Evolutionary conservation across 129 eudicot species (phyloP), one percentile per base, ranked within the genome.

Genomic region (Flaveria robusta): DNA sequence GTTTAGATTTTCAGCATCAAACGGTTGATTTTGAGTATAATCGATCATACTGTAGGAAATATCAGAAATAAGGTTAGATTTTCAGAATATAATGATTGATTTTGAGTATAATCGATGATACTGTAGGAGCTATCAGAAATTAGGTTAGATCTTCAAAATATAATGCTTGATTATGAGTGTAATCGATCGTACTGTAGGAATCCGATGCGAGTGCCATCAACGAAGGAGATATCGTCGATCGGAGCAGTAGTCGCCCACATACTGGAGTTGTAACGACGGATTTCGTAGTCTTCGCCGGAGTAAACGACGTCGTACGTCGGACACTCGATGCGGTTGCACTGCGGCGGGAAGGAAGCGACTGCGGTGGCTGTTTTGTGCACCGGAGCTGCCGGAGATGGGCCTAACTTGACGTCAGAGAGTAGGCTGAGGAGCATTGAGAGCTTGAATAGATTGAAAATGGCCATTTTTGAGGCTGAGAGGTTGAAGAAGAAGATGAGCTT

Each of bases 271-370:
- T 94, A 94, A 22, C 87, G 82, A 14, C 98, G 88, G 47, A 94
- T 88, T 73, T 94, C 97, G 54, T 77, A 94, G 37, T 82, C 98
- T 63, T 89, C 81, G 0, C 93, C 97, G 7, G 77, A 69, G 12
- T 87, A 70, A 50, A 88, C 74, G 16, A 93, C 83, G 68, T 91
- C 91, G 83, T 91, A 94, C 13, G 58, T 74, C 0, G 98, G 98
- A 83, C 98, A 94, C 83, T 94, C 98, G 31, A 94, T 94, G 9
- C 97, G 91, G 82, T 34, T 80, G 75, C 98, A 94, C 56, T 86
- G 60, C 56, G 90, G 74, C 31, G 96, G 97, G 52, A 66, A 34
- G 7, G 39, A 34, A 34, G 39, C 39, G 8, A 34, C 39, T 34
- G 39, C 8, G 39, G 39, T 55, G 22, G 64, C 66, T 13, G 68